Evolutionary conservation across 371 early-diverging fungal species (phyloP).

Genomic region (Capniomyces stellatus): DNA sequence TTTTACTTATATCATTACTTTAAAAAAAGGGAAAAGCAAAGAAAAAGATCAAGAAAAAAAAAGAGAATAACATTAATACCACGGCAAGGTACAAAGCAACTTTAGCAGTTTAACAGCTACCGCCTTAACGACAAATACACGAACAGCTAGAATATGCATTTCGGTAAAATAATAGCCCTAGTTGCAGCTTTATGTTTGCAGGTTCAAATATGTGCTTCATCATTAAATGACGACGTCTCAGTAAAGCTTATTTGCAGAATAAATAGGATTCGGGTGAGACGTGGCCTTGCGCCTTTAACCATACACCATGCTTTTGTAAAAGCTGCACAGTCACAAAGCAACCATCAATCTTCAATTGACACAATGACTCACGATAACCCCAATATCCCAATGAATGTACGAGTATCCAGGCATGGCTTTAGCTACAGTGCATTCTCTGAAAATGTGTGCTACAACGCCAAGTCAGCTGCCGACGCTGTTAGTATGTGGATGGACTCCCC

Average conservation of each 20-base stretch:
- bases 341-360: conserved; percentile 4
- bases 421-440: neutral
- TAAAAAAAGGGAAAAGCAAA: no score
- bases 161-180: no score
- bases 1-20: no score
- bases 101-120: no score
- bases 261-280: conserved; percentile 13
- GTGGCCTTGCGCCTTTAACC: conserved; percentile 9
- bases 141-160: no score
- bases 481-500: conserved; percentile 6
- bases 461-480: neutral
- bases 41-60: no score
- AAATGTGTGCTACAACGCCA: conserved; percentile 5
- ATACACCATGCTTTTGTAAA: conserved; percentile 13
- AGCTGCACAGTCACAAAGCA: conserved; percentile 9
- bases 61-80: no score
- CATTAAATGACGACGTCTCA: no score
- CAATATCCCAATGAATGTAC: neutral
- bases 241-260: conserved; percentile 17
- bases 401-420: neutral
- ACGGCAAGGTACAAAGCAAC: no score
- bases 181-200: no score
- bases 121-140: no score
- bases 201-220: no score
- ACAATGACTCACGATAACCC: conserved; percentile 4